phyloP scores from a whole-genome alignment of 768 basidiomycete genomes.

The Ramaria sp. region DNA sequence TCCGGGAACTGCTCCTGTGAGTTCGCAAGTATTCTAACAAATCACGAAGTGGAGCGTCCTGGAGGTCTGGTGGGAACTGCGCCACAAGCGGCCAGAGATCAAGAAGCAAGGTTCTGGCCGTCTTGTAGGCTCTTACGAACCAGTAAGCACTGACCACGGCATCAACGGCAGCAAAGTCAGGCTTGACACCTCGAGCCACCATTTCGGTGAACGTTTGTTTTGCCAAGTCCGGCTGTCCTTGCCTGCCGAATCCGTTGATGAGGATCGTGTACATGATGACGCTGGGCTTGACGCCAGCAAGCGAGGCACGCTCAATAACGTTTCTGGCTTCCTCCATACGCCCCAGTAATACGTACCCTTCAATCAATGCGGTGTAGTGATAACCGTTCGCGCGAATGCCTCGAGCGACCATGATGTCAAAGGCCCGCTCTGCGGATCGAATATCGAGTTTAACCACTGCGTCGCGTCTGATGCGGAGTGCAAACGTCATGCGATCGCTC shows the following conservation, averaged over 20 bases:
- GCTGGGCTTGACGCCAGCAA: slow-evolving; percentile 44
- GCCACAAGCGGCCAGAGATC: slow-evolving; percentile 55
- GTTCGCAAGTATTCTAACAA: slow-evolving; percentile 40
- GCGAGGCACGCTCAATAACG: slow-evolving; percentile 41
- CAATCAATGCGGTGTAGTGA: slow-evolving; percentile 68
- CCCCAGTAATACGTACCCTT: slow-evolving; percentile 55
- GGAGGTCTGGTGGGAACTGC: slow-evolving; percentile 46
- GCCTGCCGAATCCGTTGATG: slow-evolving; percentile 59
- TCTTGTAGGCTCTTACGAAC: slow-evolving; percentile 37
- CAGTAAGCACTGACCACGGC: slow-evolving; percentile 62
- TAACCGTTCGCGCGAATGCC: slow-evolving; percentile 64
- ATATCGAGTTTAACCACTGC: slow-evolving; percentile 42
- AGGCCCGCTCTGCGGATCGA: slow-evolving; percentile 40
- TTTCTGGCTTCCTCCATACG: slow-evolving; percentile 46
- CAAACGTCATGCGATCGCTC: slow-evolving; percentile 47
- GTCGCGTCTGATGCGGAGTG: slow-evolving; percentile 54
- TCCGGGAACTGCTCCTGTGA: slow-evolving; percentile 19
- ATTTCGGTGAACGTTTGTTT: slow-evolving; percentile 49
- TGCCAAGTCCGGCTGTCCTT: slow-evolving; percentile 43
- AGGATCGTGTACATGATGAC: slow-evolving; percentile 70
- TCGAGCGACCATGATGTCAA: slow-evolving; percentile 48
- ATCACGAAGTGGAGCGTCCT: slow-evolving; percentile 31
- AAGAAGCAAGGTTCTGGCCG: slow-evolving; percentile 44
- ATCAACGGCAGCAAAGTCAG: slow-evolving; percentile 64
- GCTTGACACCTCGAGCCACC: slow-evolving; percentile 47